Base-by-base conservation (phyloP, 2,329 filamentous ascomycete genomes). In the Canariomyces notabilis region DNA sequence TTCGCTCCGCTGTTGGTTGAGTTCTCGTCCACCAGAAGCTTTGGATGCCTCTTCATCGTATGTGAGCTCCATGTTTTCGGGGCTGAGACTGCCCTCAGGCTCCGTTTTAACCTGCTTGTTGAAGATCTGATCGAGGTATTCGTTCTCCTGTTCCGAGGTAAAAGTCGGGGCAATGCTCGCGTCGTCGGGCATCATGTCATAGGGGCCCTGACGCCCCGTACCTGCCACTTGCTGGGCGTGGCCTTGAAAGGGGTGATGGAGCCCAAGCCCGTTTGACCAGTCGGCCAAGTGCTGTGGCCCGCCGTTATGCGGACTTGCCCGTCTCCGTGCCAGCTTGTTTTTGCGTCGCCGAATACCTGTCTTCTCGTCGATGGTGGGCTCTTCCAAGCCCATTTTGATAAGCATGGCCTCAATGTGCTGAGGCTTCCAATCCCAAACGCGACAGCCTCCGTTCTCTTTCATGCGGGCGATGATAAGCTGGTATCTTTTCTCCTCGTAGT, bases 341-440 rank as follows among this genome's bases (percentile, higher is more conserved):
- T 68, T 71, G 36, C 67, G 67, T n/a, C 72, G 67, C 4, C 71
- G 67, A 21, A 63, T 60, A 39, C 68, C 69, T 12, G 59, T 64
- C 15, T 67, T 59, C 21, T 67, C 61, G 37, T 73, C 66, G 37
- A 67, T 60, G 47, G 68, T 67, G 16, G 71, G 58, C 44, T 75
- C 70, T 44, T 75, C 71, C 39, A 75, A 60, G 43, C 69, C 73
- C 34, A 73, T 51, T 49, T 70, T 69, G 44, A 76, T 70, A 2
- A 79, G 63, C 53, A 72, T 72, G 55, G 71, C 66, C 50, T 76
- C 71, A 32, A 79, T 65, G 49, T 77, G 73, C 22, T 64, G 66
- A 4, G 69, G 61, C 50, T 71, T 77, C 64, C 76, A 73, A 26
- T 73, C 68, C 64, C 67, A 70, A 49, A 71, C 70, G 42, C 71